These are phyloP conservation scores for Pisolithus microcarpus DNA, from an alignment of 768 basidiomycete species.

Conservation along the genomic window DNA sequence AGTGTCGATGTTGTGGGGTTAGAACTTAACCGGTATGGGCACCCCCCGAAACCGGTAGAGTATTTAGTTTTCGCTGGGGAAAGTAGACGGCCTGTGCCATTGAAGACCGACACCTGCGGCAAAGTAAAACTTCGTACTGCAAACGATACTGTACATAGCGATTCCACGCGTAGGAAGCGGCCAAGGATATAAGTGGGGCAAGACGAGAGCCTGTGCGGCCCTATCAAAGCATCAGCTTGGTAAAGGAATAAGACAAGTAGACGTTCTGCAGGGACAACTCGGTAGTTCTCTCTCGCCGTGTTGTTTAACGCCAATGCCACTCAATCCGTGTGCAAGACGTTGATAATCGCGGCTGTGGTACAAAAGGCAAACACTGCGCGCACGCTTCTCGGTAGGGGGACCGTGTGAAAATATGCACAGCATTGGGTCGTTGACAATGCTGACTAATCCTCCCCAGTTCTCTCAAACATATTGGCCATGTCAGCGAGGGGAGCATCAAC, in stretches of 20 bases:
- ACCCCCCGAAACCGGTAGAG: constrained; percentile 12
- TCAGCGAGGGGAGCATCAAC: constrained; percentile 12
- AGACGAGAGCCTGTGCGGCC: constrained; percentile 13
- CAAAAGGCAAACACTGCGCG: no score
- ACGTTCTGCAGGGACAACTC: constrained; percentile 48
- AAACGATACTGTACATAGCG: no score
- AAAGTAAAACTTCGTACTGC: no score
- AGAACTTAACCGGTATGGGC: constrained; percentile 45
- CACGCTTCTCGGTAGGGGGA: no score
- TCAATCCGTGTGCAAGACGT: constrained; percentile 40
- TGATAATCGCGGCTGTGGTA: constrained; percentile 51
- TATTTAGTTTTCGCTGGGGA: no score
- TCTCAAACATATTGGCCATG: constrained; percentile 14
- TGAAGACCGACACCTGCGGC: no score
- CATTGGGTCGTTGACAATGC: no score
- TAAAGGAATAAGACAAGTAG: constrained; percentile 43
- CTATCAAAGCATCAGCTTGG: constrained; percentile 29
- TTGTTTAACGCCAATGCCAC: constrained; percentile 63
- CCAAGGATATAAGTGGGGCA: no score
- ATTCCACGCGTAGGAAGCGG: no score
- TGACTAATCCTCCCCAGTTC: no score
- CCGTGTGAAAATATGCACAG: no score
- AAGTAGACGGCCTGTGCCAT: no score
- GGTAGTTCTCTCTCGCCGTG: constrained; percentile 43
- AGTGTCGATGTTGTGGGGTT: constrained; percentile 40